Conservation (phyloP, 768 basidiomycete species). For the Paxillus ammoniavirescens region DNA sequence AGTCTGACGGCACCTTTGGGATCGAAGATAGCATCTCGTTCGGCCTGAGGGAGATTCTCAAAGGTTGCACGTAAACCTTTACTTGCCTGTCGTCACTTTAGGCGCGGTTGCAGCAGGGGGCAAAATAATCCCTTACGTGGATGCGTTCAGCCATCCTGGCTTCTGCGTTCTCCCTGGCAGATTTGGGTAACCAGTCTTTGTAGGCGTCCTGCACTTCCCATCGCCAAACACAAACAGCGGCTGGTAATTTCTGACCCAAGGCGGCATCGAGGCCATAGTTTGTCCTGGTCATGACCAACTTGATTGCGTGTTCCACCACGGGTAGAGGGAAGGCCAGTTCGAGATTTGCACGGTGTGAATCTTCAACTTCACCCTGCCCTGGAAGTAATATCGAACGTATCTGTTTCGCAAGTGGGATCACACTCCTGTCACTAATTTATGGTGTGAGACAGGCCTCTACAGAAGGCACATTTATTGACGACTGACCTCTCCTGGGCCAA, state of each 20-base stretch:
- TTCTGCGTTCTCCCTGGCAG: slow-evolving; percentile 60
- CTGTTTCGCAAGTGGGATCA: slow-evolving; percentile 60
- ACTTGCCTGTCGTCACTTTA: slow-evolving; percentile 49
- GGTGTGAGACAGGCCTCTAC: slow-evolving; percentile 7
- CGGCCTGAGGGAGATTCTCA: slow-evolving; percentile 53
- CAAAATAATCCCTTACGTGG: slow-evolving; percentile 44
- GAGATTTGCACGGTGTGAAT: slow-evolving; percentile 31
- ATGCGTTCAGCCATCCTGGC: slow-evolving; percentile 60
- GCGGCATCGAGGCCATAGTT: slow-evolving; percentile 77
- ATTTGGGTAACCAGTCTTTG: slow-evolving; percentile 65
- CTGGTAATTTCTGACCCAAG: slow-evolving; percentile 52
- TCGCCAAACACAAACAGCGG: slow-evolving; percentile 73
- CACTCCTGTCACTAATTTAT: slow-evolving; percentile 65
- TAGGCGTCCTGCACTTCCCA: slow-evolving; percentile 77
- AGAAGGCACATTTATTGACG: background rate
- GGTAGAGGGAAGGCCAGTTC: slow-evolving; percentile 41
- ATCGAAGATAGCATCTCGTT: slow-evolving; percentile 55
- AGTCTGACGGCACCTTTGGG: slow-evolving; percentile 40
- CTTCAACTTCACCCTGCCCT: slow-evolving; percentile 53
- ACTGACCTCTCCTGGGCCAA: slow-evolving; percentile 81
- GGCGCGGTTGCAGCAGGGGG: background rate
- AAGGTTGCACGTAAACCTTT: slow-evolving; percentile 54
- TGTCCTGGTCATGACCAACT: slow-evolving; percentile 56
- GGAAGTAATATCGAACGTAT: slow-evolving; percentile 71
- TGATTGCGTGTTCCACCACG: slow-evolving; percentile 65